Conservation (phyloP, 73 alveolate species). For the Halteria grandinella region DNA sequence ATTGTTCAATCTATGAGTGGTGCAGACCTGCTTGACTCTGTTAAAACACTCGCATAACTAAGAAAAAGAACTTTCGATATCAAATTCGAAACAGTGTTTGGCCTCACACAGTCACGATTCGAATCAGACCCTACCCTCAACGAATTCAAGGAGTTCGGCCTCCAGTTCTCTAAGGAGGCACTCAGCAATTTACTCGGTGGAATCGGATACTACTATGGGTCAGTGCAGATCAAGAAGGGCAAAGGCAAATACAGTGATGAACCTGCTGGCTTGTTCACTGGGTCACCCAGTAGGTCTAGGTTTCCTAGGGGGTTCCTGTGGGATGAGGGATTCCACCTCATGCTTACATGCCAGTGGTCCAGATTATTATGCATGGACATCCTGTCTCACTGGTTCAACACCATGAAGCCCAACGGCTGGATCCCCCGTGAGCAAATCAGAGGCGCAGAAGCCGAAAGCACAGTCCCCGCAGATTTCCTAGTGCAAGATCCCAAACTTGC, state of each 20-base stretch:
- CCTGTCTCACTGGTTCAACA: slow-evolving; percentile 91
- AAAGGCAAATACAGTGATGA: slow-evolving; percentile 18
- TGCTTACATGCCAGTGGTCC: slow-evolving; percentile 92
- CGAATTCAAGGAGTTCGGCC: slow-evolving; percentile 34
- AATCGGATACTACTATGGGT: slow-evolving; percentile 71
- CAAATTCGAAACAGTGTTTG: slow-evolving; percentile 3
- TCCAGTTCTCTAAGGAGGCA: slow-evolving; percentile 59
- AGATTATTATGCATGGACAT: slow-evolving; percentile 87
- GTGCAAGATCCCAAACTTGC: slow-evolving; percentile 85
- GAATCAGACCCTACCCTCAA: not conserved
- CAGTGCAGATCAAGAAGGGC: slow-evolving; percentile 22
- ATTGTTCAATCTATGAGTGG: not conserved
- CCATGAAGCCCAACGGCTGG: slow-evolving; percentile 94
- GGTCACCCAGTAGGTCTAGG: slow-evolving; percentile 93
- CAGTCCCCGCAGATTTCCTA: slow-evolving; percentile 82
- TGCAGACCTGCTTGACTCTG: not conserved
- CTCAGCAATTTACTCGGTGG: slow-evolving; percentile 67
- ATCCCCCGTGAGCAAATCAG: slow-evolving; percentile 97
- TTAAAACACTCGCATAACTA: not conserved
- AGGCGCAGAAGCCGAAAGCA: slow-evolving; percentile 88
- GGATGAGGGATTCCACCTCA: slow-evolving; percentile 99
- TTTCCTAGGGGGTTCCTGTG: slow-evolving; percentile 98
- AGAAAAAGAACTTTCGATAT: slow-evolving; percentile 6
- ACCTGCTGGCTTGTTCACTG: slow-evolving; percentile 81
- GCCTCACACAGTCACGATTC: not conserved